phyloP scores from a whole-genome alignment of 2,329 filamentous ascomycete species.

The Hansfordia pulvinata region DNA sequence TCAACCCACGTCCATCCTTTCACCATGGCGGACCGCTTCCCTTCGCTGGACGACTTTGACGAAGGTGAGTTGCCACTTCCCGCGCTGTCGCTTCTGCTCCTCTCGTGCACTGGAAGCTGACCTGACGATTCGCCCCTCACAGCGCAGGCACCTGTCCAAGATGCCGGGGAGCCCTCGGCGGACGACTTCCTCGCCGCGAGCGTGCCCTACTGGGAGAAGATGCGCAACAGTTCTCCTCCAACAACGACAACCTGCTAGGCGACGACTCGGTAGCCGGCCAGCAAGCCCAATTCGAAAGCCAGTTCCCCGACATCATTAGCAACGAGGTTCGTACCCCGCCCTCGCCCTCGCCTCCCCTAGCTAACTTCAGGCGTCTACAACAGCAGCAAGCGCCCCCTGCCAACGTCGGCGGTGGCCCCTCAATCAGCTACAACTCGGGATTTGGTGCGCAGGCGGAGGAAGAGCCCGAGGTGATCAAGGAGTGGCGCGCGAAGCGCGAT shows the following conservation, averaged over 20 bases:
- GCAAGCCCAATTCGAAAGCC: conserved; percentile 59
- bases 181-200: conserved; percentile 89
- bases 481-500: conserved; percentile 88
- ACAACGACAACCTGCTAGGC: conserved; percentile 62
- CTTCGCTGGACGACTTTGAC: conserved; percentile 68
- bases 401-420: conserved; percentile 67
- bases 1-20: conserved; percentile 1
- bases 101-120: too few relatives aligned
- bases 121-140: too few relatives aligned
- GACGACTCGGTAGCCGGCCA: conserved; percentile 32
- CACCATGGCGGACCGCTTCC: conserved; percentile 66
- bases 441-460: conserved; percentile 42
- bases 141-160: conserved; percentile 57
- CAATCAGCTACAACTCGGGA: conserved; percentile 48
- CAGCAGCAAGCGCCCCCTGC: conserved; percentile 56
- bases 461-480: conserved; percentile 76
- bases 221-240: conserved; percentile 75
- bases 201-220: conserved; percentile 85
- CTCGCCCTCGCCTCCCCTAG: neutral
- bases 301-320: conserved; percentile 68
- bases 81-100: too few relatives aligned
- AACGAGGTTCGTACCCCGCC: conserved; percentile 46
- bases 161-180: conserved; percentile 43
- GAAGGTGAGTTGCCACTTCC: conserved; percentile 31
- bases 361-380: too few relatives aligned